phyloP scores from a whole-genome alignment of 2,329 filamentous ascomycete genomes.

The Neurospora crassa region DNA sequence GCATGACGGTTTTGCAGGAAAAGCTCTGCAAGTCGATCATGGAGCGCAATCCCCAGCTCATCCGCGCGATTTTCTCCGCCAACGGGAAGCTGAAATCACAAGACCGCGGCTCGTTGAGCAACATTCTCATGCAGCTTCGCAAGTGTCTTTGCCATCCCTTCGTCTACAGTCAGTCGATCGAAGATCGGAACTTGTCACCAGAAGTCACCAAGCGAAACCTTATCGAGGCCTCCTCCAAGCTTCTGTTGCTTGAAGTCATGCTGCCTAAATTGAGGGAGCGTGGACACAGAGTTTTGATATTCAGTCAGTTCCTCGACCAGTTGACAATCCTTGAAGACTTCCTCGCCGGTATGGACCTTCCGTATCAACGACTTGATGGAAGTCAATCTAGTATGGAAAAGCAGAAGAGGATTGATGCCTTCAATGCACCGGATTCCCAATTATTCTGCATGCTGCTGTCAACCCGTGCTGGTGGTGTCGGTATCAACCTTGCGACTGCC shows the following conservation, averaged over 20 bases:
- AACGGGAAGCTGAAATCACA: conserved; percentile 54
- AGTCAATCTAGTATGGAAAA: conserved; percentile 71
- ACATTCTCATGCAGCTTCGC: conserved; percentile 88
- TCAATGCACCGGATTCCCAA: conserved; percentile 73
- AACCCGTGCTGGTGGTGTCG: conserved; percentile 89
- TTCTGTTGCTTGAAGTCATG: conserved; percentile 75
- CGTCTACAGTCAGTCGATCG: conserved; percentile 82
- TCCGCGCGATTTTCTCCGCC: conserved; percentile 69
- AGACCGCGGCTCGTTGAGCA: conserved; percentile 77
- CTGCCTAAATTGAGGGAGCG: conserved; percentile 77
- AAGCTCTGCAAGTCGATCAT: conserved; percentile 91
- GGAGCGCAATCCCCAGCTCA: conserved; percentile 79
- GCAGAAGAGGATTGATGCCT: conserved; percentile 88
- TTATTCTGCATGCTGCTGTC: conserved; percentile 89
- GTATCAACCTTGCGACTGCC: conserved; percentile 93
- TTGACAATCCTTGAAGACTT: conserved; percentile 91
- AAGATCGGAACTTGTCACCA: conserved; percentile 61
- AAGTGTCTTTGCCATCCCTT: conserved; percentile 96
- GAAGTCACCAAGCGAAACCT: conserved; percentile 66
- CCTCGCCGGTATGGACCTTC: conserved; percentile 61
- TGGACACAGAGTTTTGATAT: conserved; percentile 86
- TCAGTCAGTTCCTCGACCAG: conserved; percentile 89
- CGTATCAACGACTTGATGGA: conserved; percentile 80
- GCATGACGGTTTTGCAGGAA: conserved; percentile 89
- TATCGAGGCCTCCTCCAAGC: conserved; percentile 83